phyloP scores from a whole-genome alignment of 2,329 filamentous ascomycete species.

The Sphaerulina musiva region DNA sequence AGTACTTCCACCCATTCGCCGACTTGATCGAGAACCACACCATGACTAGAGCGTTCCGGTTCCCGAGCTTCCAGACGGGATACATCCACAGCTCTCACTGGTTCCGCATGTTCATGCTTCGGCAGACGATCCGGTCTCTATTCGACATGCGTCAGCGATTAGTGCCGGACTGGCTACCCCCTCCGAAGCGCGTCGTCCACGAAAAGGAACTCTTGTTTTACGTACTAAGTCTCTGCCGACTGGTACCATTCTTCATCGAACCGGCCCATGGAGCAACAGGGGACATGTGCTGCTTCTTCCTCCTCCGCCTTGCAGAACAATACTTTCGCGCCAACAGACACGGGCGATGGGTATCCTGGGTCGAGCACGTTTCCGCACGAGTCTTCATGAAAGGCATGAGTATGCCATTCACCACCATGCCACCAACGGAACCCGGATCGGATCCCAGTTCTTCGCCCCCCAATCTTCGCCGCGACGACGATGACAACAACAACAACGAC shows the following conservation, averaged over 20 bases:
- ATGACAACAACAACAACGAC: no score
- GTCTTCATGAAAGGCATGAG: conserved; percentile 11
- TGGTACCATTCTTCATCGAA: conserved; percentile 24
- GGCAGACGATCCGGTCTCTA: conserved; percentile 18
- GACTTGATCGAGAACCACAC: conserved; percentile 22
- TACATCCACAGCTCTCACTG: conserved; percentile 28
- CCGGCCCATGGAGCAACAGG: conserved; percentile 21
- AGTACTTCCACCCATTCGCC: conserved; percentile 23
- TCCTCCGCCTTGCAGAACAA: conserved; percentile 18
- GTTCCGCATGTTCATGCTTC: conserved; percentile 25
- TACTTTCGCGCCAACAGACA: conserved; percentile 14
- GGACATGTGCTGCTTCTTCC: conserved; percentile 27
- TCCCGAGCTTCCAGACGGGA: conserved; percentile 22
- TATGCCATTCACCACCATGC: conserved; percentile 3
- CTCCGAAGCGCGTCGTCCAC: conserved; percentile 6
- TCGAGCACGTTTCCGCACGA: conserved; percentile 3
- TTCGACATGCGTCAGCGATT: conserved; percentile 15
- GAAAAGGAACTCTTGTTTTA: conserved; percentile 24
- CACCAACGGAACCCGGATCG: neutral
- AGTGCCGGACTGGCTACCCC: conserved; percentile 16
- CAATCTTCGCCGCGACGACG: neutral
- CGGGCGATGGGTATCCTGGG: conserved; percentile 6
- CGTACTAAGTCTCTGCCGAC: conserved; percentile 22
- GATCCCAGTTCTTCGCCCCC: neutral
- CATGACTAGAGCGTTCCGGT: conserved; percentile 23